These are phyloP conservation scores for Citrus hindsii DNA, from an alignment of 345 rosid genomes.

Conservation along the genomic window DNA sequence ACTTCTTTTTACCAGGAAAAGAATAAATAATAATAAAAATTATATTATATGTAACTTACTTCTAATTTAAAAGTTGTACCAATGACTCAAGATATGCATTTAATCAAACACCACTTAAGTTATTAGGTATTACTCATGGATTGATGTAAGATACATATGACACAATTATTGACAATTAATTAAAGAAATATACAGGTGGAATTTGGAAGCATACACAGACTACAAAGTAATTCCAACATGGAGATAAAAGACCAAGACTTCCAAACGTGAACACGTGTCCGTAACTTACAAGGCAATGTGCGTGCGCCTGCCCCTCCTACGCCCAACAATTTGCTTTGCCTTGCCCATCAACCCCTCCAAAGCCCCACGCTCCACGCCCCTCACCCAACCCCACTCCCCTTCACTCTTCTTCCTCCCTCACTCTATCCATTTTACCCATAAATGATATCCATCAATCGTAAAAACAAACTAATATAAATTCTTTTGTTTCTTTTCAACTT, in stretches of 20 bases:
- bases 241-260: constrained; percentile 3
- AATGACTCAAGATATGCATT: no score
- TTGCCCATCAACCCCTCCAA: background rate
- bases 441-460: background rate
- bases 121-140: no score
- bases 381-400: background rate
- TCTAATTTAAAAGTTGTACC: no score
- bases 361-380: no score
- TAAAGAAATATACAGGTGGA: no score
- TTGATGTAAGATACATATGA: no score
- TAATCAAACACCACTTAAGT: no score
- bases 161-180: no score
- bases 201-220: background rate
- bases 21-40: no score
- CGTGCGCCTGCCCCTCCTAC: constrained; percentile 8
- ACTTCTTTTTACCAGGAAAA: no score
- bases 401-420: background rate
- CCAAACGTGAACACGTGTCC: constrained; percentile 28
- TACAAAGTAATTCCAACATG: background rate
- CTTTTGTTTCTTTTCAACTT: background rate
- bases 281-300: constrained; percentile 24
- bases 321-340: background rate
- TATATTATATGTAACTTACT: no score
- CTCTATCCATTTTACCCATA: background rate
- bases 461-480: background rate